Evolutionary conservation across 2,329 filamentous ascomycete genomes (phyloP).

Genomic region (Colletotrichum orbiculare): DNA sequence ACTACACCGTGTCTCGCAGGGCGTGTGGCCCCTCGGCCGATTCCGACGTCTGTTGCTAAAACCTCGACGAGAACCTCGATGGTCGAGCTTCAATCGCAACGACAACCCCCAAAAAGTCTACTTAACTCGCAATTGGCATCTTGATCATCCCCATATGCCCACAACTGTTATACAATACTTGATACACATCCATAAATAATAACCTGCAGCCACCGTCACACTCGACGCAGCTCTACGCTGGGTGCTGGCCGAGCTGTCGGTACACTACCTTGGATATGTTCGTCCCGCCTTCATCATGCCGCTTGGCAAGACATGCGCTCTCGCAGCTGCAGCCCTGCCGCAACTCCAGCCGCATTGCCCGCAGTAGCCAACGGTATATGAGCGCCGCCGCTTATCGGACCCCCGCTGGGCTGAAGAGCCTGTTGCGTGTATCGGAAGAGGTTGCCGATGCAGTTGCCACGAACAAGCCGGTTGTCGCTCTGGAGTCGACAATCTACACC

Average conservation of each 20-base stretch:
- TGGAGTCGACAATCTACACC: conserved; percentile 97
- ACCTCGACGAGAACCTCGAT: background rate
- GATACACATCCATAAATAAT: background rate
- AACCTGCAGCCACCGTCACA: background rate
- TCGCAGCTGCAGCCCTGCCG: conserved; percentile 22
- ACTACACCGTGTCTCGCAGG: conserved; percentile 2
- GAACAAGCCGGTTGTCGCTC: conserved; percentile 85
- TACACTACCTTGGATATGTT: conserved; percentile 19
- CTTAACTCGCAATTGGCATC: too few species aligned
- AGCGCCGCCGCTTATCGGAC: conserved; percentile 32
- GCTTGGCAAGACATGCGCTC: conserved; percentile 28
- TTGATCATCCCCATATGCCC: background rate
- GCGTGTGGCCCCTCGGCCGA: conserved; percentile 22
- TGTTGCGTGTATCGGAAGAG: conserved; percentile 83
- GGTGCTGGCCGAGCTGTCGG: background rate
- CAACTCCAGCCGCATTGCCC: background rate
- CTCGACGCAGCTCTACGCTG: background rate
- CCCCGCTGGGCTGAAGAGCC: conserved; percentile 47
- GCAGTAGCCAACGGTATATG: conserved; percentile 23
- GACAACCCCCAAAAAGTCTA: background rate
- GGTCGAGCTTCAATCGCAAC: background rate
- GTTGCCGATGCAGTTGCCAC: conserved; percentile 80
- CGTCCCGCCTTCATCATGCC: conserved; percentile 28
- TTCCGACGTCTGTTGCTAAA: conserved; percentile 8
- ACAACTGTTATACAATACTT: background rate